Base-by-base conservation (phyloP, 192 early-diverging fungal species). In the Podila horticola region DNA sequence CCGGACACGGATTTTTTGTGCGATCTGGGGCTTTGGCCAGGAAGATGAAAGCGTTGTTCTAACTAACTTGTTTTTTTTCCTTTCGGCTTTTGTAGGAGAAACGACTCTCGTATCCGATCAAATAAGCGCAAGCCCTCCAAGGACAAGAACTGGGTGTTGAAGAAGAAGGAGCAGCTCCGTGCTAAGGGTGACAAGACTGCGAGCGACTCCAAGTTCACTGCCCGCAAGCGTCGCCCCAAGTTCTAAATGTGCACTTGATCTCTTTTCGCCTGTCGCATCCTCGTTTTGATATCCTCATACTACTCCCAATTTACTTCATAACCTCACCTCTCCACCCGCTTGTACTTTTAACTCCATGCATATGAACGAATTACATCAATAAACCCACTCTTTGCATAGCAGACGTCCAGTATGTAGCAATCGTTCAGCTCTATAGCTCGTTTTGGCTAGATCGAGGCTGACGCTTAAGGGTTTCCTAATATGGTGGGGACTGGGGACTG, bases 131-230 rank as follows among this genome's bases (percentile, higher is more conserved):
- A 86, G 66, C 66, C 90, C 17, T 74, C 91, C 50, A 98, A 97
- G 86, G 92, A 95, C 64, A 94, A 94, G 73, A 88, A 93, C 69
- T 99, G 95, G 94, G 89, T 98, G 15, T 62, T 93, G 64, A 92
- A 91, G 74, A 98, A 98, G 88, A 98, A 98, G 85, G 94, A 96
- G 66, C 83, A 94, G 30, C 86, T 92, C 45, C 86, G 95, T 65
- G 83, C 88, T 71, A 83, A 91, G 61, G 98, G 98, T 28, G 91
- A 91, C 49, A 74, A 77, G 50, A 91, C 94, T 55, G 92, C 95
- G 17, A 77, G 84, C 50, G 97, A 99, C 82, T 96, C 96, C 17
- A 95, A 96, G 74, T 99, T 94, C 83, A 98, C 98, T 55, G 98
- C 92, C 48, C 88, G 98, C 72, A 99, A 97, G 84, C 88, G 98